Conservation (phyloP, 2,329 filamentous ascomycete species). For the Beauveria sp. region DNA sequence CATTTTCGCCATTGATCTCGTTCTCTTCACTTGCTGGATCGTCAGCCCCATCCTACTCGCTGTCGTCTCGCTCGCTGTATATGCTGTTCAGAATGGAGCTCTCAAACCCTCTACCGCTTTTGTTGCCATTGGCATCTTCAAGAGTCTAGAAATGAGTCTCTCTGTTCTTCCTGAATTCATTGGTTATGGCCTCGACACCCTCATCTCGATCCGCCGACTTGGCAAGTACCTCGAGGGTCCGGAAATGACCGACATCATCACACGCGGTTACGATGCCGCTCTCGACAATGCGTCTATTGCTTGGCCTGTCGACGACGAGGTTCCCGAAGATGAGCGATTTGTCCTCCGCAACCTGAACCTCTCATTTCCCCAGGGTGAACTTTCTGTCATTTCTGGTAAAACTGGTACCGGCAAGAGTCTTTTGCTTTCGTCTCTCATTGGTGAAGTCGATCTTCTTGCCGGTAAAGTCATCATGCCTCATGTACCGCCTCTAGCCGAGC, state of each 20-base stretch:
- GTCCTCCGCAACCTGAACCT: conserved; percentile 57
- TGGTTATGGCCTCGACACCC: conserved; percentile 62
- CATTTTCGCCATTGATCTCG: conserved; percentile 56
- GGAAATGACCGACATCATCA: conserved; percentile 50
- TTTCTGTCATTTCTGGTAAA: conserved; percentile 69
- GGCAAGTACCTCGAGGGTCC: conserved; percentile 61
- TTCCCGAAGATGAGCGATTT: conserved; percentile 53
- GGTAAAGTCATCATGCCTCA: conserved; percentile 52
- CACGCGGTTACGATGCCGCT: conserved; percentile 49
- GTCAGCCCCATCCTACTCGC: conserved; percentile 66
- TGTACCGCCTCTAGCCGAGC: conserved; percentile 41
- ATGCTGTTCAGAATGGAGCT: conserved; percentile 54
- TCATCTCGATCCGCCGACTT: conserved; percentile 65
- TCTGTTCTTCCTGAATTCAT: conserved; percentile 66
- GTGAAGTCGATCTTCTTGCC: conserved; percentile 62
- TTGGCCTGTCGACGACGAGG: conserved; percentile 62
- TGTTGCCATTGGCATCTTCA: conserved; percentile 68
- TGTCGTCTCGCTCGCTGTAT: conserved; percentile 61
- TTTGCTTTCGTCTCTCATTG: conserved; percentile 64
- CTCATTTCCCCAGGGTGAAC: conserved; percentile 57
- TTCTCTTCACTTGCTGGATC: conserved; percentile 62
- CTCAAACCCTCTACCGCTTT: conserved; percentile 70
- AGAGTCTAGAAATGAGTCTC: conserved; percentile 63
- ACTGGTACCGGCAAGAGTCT: conserved; percentile 75
- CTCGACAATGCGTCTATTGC: conserved; percentile 64